These are phyloP conservation scores for Pholiota molesta DNA, from an alignment of 768 basidiomycete species.

Conservation along the genomic window DNA sequence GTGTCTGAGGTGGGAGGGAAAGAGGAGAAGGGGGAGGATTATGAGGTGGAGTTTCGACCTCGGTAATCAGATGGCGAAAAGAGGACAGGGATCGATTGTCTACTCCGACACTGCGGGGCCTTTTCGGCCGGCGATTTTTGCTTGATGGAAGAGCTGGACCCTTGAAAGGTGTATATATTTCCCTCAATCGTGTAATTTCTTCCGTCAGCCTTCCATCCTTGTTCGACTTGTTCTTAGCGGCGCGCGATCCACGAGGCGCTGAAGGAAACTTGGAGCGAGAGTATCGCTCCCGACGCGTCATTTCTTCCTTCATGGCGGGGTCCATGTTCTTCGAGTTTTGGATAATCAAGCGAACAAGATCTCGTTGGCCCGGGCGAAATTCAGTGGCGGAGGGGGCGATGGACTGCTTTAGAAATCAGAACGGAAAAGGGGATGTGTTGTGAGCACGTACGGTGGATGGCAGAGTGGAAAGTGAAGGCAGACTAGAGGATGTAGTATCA, in stretches of 20 bases:
- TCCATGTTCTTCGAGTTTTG: slow-evolving; percentile 65
- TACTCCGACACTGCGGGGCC: slow-evolving; percentile 20
- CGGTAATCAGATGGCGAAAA: not conserved
- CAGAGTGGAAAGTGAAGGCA: not conserved
- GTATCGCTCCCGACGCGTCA: not conserved
- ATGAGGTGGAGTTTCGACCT: not conserved
- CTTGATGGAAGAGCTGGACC: slow-evolving; percentile 39
- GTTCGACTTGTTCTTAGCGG: not conserved
- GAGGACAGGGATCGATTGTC: slow-evolving; percentile 6
- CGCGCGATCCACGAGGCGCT: not conserved
- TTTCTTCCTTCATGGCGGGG: slow-evolving; percentile 35
- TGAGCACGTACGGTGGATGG: slow-evolving; percentile 55
- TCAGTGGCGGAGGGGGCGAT: slow-evolving; percentile 53
- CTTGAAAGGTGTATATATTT: slow-evolving; percentile 20
- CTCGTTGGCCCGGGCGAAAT: slow-evolving; percentile 60
- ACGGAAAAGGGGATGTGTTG: slow-evolving; percentile 84
- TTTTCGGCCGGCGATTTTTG: slow-evolving; percentile 34
- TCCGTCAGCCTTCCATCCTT: not conserved
- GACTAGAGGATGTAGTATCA: slow-evolving; percentile 40
- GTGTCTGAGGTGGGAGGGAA: not conserved
- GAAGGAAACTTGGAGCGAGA: not conserved
- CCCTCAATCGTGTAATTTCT: not conserved
- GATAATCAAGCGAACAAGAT: slow-evolving; percentile 72
- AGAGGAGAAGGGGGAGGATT: not conserved
- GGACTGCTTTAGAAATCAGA: slow-evolving; percentile 58